Base-by-base conservation (phyloP, 371 early-diverging fungal species). In the Rhizopus stolonifer region DNA sequence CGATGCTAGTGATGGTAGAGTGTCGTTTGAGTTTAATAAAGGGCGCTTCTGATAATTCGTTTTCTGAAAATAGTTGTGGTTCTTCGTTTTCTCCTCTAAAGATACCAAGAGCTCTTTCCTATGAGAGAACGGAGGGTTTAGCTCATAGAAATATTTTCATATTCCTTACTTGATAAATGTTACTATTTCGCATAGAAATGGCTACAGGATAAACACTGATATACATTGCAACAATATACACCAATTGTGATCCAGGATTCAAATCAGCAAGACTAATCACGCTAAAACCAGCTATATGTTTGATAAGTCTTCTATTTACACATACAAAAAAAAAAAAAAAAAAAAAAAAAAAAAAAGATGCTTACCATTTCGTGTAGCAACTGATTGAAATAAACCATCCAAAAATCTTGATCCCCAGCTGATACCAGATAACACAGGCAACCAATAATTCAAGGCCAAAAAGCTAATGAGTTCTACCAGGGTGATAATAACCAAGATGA, bases 201-300 rank as follows among this genome's bases (percentile, higher is more conserved):
- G 78, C 72, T 5, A 77, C 74, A 8, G 78, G 78, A 34, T 77
- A 77, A 9, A 77, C 78, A 57, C 72, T 71, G 36, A 77, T 77
- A 49, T 77, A 77, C 78, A 77, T 77, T n/a, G 74, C 74, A 15
- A 77, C 58, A 38, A 77, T 72, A 39, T 72, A 77, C 0, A 74
- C 64, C 6, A 77, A 42, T 33, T 72, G 74, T 5, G 73, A 64
- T 11, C 72, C 74, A 21, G 74, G 78, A 33, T 77, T 77, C 1
- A 77, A n/a, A 34, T 69, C 69, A 13, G 62, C 52, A n/a, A 77
- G 55, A 52, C 53, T 56, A 4, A 73, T 52, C 4, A 77, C 74
- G 46, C 56, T 59, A 32, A 77, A 77, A 1, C 78, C 78, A 23
- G 77, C 77, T 73, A 60, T n/a, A n/a, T n/a, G n/a, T n/a, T n/a